These are phyloP conservation scores for Asterophora parasitica DNA, from an alignment of 768 basidiomycete genomes.

Conservation along the genomic window DNA sequence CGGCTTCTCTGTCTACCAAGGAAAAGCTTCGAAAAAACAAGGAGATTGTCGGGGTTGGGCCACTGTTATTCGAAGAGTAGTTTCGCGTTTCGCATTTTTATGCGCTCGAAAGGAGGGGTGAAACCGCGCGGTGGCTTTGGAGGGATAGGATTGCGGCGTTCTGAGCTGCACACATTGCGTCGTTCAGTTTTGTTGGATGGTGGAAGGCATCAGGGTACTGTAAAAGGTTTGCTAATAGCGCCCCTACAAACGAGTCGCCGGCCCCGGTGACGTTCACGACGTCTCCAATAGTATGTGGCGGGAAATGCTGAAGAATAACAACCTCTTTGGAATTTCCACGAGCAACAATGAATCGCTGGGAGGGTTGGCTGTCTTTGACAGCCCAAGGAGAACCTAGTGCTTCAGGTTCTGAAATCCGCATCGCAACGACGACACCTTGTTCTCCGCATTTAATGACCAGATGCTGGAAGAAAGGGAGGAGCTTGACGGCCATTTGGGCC, in stretches of 20 bases:
- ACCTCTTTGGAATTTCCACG: conserved; percentile 42
- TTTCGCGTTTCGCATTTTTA: background rate
- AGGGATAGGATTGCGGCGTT: conserved; percentile 59
- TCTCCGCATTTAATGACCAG: conserved; percentile 84
- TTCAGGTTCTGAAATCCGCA: conserved; percentile 40
- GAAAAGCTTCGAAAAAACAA: conserved; percentile 48
- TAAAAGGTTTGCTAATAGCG: conserved; percentile 65
- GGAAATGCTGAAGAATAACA: conserved; percentile 70
- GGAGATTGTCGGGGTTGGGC: conserved; percentile 60
- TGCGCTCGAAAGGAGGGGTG: conserved; percentile 49
- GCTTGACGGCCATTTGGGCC: conserved; percentile 73
- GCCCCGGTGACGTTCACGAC: conserved; percentile 81
- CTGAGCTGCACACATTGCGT: conserved; percentile 54
- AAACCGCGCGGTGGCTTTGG: conserved; percentile 56
- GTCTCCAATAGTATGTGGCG: conserved; percentile 41
- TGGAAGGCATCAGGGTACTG: conserved; percentile 40
- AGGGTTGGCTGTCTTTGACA: conserved; percentile 40
- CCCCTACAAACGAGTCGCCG: conserved; percentile 38
- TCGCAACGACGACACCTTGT: conserved; percentile 57
- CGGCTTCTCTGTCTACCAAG: conserved; percentile 31
- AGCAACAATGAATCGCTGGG: conserved; percentile 46
- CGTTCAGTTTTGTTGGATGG: conserved; percentile 38
- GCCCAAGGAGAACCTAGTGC: conserved; percentile 47
- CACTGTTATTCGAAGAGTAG: conserved; percentile 23
- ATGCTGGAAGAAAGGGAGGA: conserved; percentile 82